Evolutionary conservation across 305 asterid genomes (phyloP).

Genomic region (Withania somnifera): DNA sequence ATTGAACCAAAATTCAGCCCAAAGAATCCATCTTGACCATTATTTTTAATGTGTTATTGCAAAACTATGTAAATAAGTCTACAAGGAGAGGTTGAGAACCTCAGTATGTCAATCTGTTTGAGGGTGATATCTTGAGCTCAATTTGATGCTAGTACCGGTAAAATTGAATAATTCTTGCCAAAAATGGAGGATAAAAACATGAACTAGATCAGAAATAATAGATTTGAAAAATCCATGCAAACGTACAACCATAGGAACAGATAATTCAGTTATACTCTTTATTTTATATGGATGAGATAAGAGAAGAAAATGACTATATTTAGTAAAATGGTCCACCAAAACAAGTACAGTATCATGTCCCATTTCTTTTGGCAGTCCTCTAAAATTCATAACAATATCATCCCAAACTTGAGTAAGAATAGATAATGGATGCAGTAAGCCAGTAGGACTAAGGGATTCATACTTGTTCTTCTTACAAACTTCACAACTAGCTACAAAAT

Average conservation of each 20-base stretch:
- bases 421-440: neutral
- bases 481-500: neutral
- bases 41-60: no score
- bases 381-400: neutral
- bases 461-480: neutral
- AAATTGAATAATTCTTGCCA: no score
- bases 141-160: no score
- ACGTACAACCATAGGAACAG: no score
- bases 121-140: no score
- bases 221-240: no score
- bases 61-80: no score
- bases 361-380: neutral
- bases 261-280: no score
- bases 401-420: neutral
- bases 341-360: neutral
- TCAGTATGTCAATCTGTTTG: neutral
- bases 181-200: no score
- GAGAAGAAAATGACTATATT: neutral
- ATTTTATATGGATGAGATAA: neutral
- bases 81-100: neutral
- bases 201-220: no score
- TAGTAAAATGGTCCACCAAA: neutral
- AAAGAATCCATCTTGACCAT: neutral
- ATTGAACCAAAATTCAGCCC: neutral
- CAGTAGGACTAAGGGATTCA: neutral